Conservation (phyloP, 192 early-diverging fungal genomes). For the Coemansia sp. region DNA sequence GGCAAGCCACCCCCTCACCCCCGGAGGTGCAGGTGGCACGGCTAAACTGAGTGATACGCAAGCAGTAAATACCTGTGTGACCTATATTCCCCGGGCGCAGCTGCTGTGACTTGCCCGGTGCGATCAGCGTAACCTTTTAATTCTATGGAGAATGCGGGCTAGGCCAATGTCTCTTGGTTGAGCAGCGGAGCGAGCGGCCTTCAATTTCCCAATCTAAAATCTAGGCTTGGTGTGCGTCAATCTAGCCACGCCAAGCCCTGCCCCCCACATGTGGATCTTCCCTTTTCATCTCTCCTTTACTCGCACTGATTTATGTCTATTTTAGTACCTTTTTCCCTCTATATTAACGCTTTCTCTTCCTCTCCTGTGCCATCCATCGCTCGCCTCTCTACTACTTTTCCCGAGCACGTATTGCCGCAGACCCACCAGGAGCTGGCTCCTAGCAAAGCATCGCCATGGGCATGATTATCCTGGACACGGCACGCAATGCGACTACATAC, state of each 20-base stretch:
- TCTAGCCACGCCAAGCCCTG: background rate
- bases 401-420: background rate
- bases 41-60: background rate
- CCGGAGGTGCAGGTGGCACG: no score
- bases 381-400: background rate
- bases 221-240: background rate
- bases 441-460: slow-evolving; percentile 24
- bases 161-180: background rate
- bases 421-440: slow-evolving; percentile 1
- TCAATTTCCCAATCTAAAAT: background rate
- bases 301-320: slow-evolving; percentile 2
- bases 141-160: background rate
- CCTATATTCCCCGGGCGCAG: background rate
- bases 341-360: background rate
- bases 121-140: background rate
- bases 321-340: background rate
- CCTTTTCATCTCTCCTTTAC: slow-evolving; percentile 6
- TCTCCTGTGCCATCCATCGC: background rate
- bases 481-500: slow-evolving; percentile 31
- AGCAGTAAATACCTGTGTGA: background rate
- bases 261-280: background rate
- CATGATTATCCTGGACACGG: slow-evolving; percentile 43
- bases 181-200: background rate
- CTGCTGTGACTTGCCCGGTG: background rate
- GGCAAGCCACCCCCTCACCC: background rate